These are phyloP conservation scores for Colletotrichum abscissum DNA, from an alignment of 2,329 filamentous ascomycete genomes.

Conservation along the genomic window DNA sequence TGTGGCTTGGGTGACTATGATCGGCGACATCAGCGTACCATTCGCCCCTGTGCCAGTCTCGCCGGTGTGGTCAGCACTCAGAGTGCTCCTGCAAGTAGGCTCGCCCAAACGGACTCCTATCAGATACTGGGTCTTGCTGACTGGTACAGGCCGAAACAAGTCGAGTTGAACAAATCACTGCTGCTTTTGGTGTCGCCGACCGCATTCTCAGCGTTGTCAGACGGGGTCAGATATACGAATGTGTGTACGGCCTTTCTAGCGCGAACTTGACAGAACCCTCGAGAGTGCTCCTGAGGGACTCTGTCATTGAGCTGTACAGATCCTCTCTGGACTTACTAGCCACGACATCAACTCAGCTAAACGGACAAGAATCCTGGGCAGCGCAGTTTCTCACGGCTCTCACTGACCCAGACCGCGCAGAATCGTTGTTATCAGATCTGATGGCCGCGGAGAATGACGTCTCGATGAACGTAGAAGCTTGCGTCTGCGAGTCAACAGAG, in stretches of 20 bases:
- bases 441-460: neutral
- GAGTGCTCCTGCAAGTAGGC: neutral
- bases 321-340: neutral
- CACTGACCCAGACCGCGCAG: rapidly evolving
- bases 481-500: neutral
- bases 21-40: neutral
- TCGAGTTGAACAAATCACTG: neutral
- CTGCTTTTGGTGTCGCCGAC: neutral
- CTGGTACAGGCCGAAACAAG: neutral
- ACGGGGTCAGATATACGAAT: neutral
- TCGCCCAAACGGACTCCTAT: too few relatives aligned
- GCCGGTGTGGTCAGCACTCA: neutral
- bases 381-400: neutral
- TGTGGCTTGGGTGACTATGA: neutral
- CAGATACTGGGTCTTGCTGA: neutral
- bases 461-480: neutral
- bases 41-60: neutral
- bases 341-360: rapidly evolving
- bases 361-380: neutral
- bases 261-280: neutral
- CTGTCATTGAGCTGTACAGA: neutral
- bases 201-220: neutral
- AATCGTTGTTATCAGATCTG: neutral
- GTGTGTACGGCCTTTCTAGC: neutral
- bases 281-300: neutral